phyloP scores from a whole-genome alignment of 164 flowering plant species.

The Dillenia suffruticosa region DNA sequence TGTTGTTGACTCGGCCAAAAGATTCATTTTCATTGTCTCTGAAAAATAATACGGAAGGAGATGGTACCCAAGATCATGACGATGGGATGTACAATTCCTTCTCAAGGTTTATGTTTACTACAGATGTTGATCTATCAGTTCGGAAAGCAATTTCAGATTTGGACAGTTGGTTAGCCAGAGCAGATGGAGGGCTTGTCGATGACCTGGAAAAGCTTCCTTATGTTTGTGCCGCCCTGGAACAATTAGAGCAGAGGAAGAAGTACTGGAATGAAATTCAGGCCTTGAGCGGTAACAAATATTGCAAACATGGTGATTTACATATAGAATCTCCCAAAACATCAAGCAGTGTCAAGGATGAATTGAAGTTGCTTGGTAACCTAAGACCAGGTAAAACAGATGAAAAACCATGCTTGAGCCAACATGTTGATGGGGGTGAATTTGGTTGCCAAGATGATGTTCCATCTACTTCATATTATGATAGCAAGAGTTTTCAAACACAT shows the following conservation, averaged over 20 bases:
- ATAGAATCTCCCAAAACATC: slow-evolving; percentile 8
- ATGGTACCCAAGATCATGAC: neutral
- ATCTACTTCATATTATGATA: slow-evolving; percentile 43
- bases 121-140: slow-evolving; percentile 79
- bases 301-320: slow-evolving; percentile 14
- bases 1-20: slow-evolving; percentile 70
- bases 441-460: slow-evolving; percentile 22
- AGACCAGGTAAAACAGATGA: slow-evolving; percentile 19
- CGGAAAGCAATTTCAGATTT: slow-evolving; percentile 73
- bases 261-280: slow-evolving; percentile 54
- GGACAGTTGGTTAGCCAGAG: slow-evolving; percentile 81
- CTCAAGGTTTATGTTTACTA: slow-evolving; percentile 75
- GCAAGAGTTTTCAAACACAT: slow-evolving; percentile 22
- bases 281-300: slow-evolving; percentile 16
- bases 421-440: slow-evolving; percentile 22
- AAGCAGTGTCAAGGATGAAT: slow-evolving; percentile 14
- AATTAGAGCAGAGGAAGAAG: slow-evolving; percentile 67
- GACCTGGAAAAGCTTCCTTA: slow-evolving; percentile 88
- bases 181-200: slow-evolving; percentile 89
- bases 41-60: slow-evolving; percentile 33
- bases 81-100: slow-evolving; percentile 40
- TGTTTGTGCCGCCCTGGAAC: slow-evolving; percentile 88
- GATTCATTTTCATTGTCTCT: slow-evolving; percentile 51
- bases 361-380: slow-evolving; percentile 5
- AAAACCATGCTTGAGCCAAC: slow-evolving; percentile 19